These are phyloP conservation scores for Suaeda aralocaspica DNA, from an alignment of 148 eudicot species.

Conservation along the genomic window DNA sequence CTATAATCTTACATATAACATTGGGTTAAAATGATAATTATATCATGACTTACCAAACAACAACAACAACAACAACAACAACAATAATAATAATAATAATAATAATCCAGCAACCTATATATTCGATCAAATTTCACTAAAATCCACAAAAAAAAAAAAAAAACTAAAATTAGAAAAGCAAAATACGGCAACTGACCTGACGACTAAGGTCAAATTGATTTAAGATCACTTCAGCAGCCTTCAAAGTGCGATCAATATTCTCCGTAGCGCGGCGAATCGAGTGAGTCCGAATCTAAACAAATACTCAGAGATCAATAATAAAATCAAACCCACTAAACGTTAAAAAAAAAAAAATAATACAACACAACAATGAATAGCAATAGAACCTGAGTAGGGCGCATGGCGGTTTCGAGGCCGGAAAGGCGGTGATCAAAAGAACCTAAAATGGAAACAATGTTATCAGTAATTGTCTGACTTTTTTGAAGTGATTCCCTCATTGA, in stretches of 20 bases:
- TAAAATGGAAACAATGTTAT: constrained; percentile 66
- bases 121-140: background rate
- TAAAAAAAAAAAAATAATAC: background rate
- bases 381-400: constrained; percentile 92
- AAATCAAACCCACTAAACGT: no score
- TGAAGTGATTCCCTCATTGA: constrained; percentile 76
- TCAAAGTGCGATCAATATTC: constrained; percentile 81
- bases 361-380: background rate
- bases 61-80: no score
- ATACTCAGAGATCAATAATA: constrained; percentile 1
- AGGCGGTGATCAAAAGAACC: constrained; percentile 97
- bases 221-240: constrained; percentile 79
- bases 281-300: constrained; percentile 63
- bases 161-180: background rate
- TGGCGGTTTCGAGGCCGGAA: constrained; percentile 93
- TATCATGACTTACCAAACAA: background rate
- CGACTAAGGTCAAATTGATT: constrained; percentile 78
- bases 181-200: constrained; percentile 42
- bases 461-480: constrained; percentile 75
- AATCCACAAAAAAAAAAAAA: background rate
- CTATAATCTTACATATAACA: no score
- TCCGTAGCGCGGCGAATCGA: constrained; percentile 81
- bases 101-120: background rate
- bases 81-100: no score
- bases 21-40: background rate